Evolutionary conservation across 202 grass and related monocot genomes (phyloP).

Genomic region (Dendrocalamus latiflorus): DNA sequence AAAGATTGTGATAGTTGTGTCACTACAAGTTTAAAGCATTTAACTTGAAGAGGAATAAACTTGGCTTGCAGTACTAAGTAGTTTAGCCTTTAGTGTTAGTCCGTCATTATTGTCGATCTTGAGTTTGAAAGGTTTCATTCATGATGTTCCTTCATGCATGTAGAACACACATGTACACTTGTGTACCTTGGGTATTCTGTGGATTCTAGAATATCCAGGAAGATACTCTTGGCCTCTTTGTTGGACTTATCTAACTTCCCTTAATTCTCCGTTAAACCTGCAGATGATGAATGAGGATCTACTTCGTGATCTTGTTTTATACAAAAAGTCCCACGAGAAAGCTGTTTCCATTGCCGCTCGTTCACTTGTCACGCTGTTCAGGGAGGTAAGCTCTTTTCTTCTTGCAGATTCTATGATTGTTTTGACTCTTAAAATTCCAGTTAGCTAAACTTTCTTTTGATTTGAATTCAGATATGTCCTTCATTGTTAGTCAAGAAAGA

Average conservation of each 20-base stretch:
- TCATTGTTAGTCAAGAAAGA: slow-evolving; percentile 96
- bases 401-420: background rate
- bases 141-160: background rate
- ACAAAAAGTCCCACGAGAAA: slow-evolving; percentile 96
- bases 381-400: slow-evolving; percentile 55
- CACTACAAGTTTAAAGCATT: background rate
- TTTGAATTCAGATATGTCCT: slow-evolving; percentile 79
- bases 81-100: background rate
- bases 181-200: background rate
- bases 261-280: background rate
- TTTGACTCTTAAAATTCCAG: slow-evolving; percentile 10
- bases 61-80: background rate
- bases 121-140: background rate
- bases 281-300: slow-evolving; percentile 98
- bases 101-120: background rate
- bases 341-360: slow-evolving; percentile 91
- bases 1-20: slow-evolving; percentile 3
- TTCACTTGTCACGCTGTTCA: slow-evolving; percentile 82
- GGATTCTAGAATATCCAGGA: background rate
- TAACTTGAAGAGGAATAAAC: background rate
- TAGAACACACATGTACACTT: background rate
- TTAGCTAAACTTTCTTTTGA: slow-evolving; percentile 17
- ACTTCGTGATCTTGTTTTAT: slow-evolving; percentile 90
- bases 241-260: background rate
- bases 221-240: background rate